These are phyloP conservation scores for Isoetes taiwanensis DNA, from an alignment of 75 land plant species.

Conservation along the genomic window DNA sequence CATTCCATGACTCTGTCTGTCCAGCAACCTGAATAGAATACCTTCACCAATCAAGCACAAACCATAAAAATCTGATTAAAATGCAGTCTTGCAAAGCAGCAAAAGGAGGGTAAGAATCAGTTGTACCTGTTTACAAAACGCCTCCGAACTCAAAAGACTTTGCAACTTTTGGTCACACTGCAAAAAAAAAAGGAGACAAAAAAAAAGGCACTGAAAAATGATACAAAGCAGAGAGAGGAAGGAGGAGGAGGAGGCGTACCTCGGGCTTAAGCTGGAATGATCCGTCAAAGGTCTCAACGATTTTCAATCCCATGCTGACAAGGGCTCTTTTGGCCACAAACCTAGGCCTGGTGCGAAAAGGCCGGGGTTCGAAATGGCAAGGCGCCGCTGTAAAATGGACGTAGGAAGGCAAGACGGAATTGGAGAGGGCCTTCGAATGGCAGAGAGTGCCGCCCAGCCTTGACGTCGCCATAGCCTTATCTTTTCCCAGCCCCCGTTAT, in stretches of 20 bases:
- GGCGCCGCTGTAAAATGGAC: too few relatives aligned
- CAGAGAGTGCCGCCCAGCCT: too few relatives aligned
- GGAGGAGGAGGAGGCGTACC: conserved; percentile 7
- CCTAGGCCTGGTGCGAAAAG: too few relatives aligned
- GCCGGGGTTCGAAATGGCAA: too few relatives aligned
- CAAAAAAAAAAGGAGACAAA: background rate
- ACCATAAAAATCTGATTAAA: too few relatives aligned
- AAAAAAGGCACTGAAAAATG: background rate
- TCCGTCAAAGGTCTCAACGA: conserved; percentile 26
- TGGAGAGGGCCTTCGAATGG: too few relatives aligned
- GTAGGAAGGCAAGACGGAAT: too few relatives aligned
- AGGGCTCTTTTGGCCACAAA: too few relatives aligned
- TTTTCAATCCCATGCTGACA: conserved; percentile 28
- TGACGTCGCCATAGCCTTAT: too few relatives aligned
- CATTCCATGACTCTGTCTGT: background rate
- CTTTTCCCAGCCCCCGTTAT: too few relatives aligned
- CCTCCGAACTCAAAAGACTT: conserved; percentile 13
- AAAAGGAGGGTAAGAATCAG: background rate
- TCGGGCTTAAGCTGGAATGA: conserved; percentile 29
- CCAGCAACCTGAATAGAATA: conserved; percentile 14
- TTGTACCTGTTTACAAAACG: conserved; percentile 28
- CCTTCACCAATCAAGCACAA: conserved; percentile 4
- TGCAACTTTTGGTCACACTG: conserved; percentile 28
- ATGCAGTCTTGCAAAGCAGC: too few relatives aligned
- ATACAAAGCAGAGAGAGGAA: background rate